Base-by-base conservation (phyloP, 1,284 basidiomycete species). In the Abortiporus biennis region DNA sequence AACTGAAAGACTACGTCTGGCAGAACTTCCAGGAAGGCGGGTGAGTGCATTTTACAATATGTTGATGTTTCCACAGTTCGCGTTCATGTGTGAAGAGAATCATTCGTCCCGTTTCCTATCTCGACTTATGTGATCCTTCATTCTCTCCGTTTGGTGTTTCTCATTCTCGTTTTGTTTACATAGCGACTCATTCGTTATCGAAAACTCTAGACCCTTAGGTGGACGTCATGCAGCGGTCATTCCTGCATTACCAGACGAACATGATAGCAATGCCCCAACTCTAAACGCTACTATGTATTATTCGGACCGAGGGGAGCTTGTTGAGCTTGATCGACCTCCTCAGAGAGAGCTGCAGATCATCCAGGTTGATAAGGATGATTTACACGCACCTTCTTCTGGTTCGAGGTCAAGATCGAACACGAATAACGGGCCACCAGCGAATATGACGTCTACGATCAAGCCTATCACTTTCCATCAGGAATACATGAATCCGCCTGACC, bases 11-110 rank as follows among this genome's bases (percentile, higher is more conserved):
- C 62, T 90, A 90, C 56, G 84, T 87, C 20, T 86, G 85, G 84
- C 85, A 89, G 56, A 75, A 79, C 46, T 89, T 86, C 57, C 70
- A 78, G 2, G 86, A 88, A 59, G 85, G 84, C 67, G 85, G 84
- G 80, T 84, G 61, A 71, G 82, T 74, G 51, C 47, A 25, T 49
- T 52, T 49, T 42, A n/a, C n/a, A n/a, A n/a, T n/a, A n/a, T n/a
- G n/a, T 17, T 19, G 13, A 16, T 23, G 25, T 38, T 21, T 15
- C 29, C 22, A 9, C 24, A 5, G 16, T 41, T 6, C 2, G 17
- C 23, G 27, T 37, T 46, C 25, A 15, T 40, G 6, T 8, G 24
- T 16, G 13, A 21, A n/a, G n/a, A n/a, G n/a, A n/a, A 12, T 13
- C 27, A 24, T 32, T 47, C 43, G 47, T 19, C 21, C 45, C 6